Base-by-base conservation (phyloP, 495 filamentous ascomycete genomes). In the Mycothermus thermophilus region DNA sequence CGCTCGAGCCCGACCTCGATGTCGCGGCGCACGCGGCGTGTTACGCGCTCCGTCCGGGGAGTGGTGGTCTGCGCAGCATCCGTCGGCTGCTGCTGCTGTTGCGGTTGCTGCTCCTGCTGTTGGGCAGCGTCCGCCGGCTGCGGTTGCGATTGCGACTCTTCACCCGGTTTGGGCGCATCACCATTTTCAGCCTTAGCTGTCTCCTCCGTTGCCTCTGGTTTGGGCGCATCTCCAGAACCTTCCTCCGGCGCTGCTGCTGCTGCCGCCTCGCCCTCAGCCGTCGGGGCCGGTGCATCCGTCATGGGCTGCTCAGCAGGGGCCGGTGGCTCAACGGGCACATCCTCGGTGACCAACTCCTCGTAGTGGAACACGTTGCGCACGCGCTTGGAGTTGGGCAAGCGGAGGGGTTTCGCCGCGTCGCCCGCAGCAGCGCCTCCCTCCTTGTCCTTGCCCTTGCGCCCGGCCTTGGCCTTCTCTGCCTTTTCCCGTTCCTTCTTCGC, bases 401-500 rank as follows among this genome's bases (percentile, higher is more conserved):
- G 71, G 11, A 55, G 40, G 8, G 73, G 60, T 41, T 70, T 77
- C 11, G 67, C 66, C 10, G 58, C 61, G 2, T n/a, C n/a, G n/a
- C n/a, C n/a, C n/a, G 63, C 59, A 12, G 67, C 52, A 10, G 68
- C 61, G 4, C 60, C 74, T 27, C 74, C 73, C 46, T 77, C 81
- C 34, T 67, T 70, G n/a, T 63, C 63, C 39, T 67, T 66, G 13
- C 43, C 46, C 17, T 60, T 60, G 44, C 64, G 63, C 35, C 58
- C 62, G 2, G 42, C 40, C 36, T 66, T 69, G 0, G 64, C 64
- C 60, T 69, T 77, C 35, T 75, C 80, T n/a, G 69, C 71, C 62
- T 93, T 95, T 49, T 93, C 84, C 56, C 80, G 85, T 45, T 96
- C 92, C 48, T 84, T 80, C 50, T 80, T 82, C 5, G 84, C 87